These are phyloP conservation scores for Populus deltoides DNA, from an alignment of 345 rosid genomes.

Conservation along the genomic window DNA sequence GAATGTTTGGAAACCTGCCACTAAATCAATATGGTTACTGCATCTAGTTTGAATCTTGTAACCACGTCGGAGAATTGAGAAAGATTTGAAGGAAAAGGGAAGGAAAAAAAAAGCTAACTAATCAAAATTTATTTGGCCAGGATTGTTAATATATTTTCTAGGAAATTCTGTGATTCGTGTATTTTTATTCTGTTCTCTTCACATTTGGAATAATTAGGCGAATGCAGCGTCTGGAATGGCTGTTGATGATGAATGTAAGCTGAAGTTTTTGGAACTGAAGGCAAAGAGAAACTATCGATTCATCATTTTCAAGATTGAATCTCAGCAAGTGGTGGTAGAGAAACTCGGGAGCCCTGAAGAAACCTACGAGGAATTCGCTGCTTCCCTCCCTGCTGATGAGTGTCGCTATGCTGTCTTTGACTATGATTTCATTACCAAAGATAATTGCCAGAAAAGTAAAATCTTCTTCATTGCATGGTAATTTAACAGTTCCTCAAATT, in stretches of 20 bases:
- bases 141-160: background rate
- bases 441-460: conserved; percentile 98
- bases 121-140: background rate
- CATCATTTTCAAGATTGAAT: conserved; percentile 79
- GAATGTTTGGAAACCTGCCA: background rate
- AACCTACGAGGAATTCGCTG: conserved; percentile 69
- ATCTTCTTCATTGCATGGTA: conserved; percentile 98
- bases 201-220: conserved; percentile 46
- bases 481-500: background rate
- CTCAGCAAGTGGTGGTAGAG: conserved; percentile 79
- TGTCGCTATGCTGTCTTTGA: conserved; percentile 94
- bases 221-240: conserved; percentile 97
- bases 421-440: conserved; percentile 73
- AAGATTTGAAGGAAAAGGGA: background rate
- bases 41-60: background rate
- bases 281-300: conserved; percentile 78
- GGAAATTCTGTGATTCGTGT: background rate
- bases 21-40: background rate
- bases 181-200: background rate
- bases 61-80: background rate
- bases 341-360: conserved; percentile 68
- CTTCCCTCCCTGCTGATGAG: conserved; percentile 72
- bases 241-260: conserved; percentile 85
- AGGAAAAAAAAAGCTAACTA: background rate
- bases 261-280: conserved; percentile 78